These are phyloP conservation scores for Bipolaris oryzae DNA, from an alignment of 2,329 filamentous ascomycete genomes.

Conservation along the genomic window DNA sequence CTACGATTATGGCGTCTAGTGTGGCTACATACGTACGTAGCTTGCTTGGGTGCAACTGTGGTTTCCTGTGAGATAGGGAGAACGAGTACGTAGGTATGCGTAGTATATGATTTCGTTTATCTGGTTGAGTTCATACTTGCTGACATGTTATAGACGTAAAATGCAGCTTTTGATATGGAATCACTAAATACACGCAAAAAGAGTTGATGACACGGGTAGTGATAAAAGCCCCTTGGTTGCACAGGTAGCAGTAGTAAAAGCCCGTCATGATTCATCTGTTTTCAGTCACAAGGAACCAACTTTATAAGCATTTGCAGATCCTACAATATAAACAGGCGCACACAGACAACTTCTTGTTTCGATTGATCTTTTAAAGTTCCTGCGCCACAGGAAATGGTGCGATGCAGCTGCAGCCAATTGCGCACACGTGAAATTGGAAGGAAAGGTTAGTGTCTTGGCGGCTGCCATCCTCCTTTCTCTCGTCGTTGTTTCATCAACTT, in stretches of 20 bases:
- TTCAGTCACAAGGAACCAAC: not conserved
- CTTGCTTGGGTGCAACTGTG: not conserved
- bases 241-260: too few species aligned
- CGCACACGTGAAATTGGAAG: constrained; percentile 4
- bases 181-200: not conserved
- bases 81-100: not conserved
- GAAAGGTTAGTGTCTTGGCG: constrained; percentile 12
- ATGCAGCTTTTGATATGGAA: not conserved
- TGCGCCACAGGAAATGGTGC: not conserved
- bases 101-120: not conserved
- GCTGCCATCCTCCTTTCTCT: not conserved
- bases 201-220: not conserved
- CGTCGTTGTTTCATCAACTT: constrained; percentile 11
- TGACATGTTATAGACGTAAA: not conserved
- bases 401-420: not conserved
- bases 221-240: too few species aligned
- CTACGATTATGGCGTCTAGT: not conserved
- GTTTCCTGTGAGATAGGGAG: not conserved
- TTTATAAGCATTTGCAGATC: not conserved
- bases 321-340: not conserved
- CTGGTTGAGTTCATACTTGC: not conserved
- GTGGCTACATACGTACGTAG: not conserved
- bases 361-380: not conserved
- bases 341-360: not conserved
- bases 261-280: not conserved